Conservation (phyloP, 352 stramenopile species). For the Pythium myriotylum region DNA sequence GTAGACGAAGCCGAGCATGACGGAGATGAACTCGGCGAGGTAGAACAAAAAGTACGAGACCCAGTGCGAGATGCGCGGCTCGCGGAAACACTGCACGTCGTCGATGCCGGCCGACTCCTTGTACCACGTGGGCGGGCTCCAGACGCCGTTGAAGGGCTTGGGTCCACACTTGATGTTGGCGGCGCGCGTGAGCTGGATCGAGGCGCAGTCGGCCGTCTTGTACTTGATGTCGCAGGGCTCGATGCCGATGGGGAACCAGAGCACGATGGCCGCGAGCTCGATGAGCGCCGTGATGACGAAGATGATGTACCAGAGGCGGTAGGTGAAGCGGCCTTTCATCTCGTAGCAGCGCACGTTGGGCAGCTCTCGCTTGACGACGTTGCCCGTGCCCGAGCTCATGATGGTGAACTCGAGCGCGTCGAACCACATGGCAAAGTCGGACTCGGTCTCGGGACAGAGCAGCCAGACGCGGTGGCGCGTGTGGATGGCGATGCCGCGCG, state of each 20-base stretch:
- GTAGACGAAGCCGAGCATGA: conserved; percentile 41
- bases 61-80: conserved; percentile 44
- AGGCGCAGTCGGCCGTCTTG: conserved; percentile 53
- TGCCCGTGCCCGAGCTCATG: conserved; percentile 74
- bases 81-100: conserved; percentile 51
- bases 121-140: conserved; percentile 39
- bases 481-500: conserved; percentile 83
- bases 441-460: conserved; percentile 80
- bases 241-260: conserved; percentile 85
- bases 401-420: conserved; percentile 78
- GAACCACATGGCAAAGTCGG: conserved; percentile 89
- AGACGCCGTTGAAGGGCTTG: conserved; percentile 62
- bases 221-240: conserved; percentile 67
- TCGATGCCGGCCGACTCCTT: conserved; percentile 50
- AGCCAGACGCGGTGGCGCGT: conserved; percentile 89
- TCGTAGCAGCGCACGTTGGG: conserved; percentile 89
- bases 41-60: conserved; percentile 42
- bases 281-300: conserved; percentile 72
- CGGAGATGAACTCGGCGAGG: conserved; percentile 39
- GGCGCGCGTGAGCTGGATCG: conserved; percentile 61
- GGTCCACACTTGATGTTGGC: conserved; percentile 44
- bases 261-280: conserved; percentile 75
- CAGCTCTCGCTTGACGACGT: conserved; percentile 87
- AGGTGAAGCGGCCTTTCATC: conserved; percentile 86
- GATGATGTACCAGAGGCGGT: conserved; percentile 81